A percentile compares a stretch with the other conserved stretches of the same genome.
Conservation (phyloP, 2,329 filamentous ascomycete species). For the Stemphylium vesicarium region DNA sequence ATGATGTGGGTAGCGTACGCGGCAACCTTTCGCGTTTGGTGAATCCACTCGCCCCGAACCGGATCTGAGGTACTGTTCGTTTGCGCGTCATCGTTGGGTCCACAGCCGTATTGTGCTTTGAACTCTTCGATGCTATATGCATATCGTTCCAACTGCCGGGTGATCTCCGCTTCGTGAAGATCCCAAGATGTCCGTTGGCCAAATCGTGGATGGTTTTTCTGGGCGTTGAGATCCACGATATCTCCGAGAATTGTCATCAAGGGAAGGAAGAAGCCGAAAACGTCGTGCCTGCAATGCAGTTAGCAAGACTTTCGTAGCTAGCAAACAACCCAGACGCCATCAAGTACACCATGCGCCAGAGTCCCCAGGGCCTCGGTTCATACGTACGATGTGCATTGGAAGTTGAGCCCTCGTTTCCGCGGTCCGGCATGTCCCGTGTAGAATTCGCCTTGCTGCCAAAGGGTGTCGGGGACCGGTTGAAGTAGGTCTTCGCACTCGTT, state of each 20-base stretch:
- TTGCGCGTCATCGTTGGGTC: constrained; percentile 44
- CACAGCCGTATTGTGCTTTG: constrained; percentile 57
- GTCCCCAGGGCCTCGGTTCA: not conserved
- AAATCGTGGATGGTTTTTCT: constrained; percentile 85
- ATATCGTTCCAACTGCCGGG: constrained; percentile 79
- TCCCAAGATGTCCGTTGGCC: constrained; percentile 78
- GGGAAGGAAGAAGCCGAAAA: constrained; percentile 90
- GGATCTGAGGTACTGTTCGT: constrained; percentile 46
- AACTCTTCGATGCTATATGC: constrained; percentile 77
- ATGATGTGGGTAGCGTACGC: constrained; percentile 93
- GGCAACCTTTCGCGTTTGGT: constrained; percentile 84
- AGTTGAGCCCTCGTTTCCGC: constrained; percentile 68
- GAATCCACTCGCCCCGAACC: constrained; percentile 70
- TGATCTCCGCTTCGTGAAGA: constrained; percentile 77
- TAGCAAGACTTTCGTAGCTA: not conserved
- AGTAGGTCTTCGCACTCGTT: constrained; percentile 78
- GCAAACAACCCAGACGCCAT: not conserved
- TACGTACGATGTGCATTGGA: constrained; percentile 73
- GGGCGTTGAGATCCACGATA: constrained; percentile 88
- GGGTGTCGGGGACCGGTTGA: constrained; percentile 83
- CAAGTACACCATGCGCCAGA: not conserved
- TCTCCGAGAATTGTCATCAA: constrained; percentile 93
- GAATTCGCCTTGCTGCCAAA: constrained; percentile 86
- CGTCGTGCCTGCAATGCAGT: constrained; percentile 63
- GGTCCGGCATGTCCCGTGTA: constrained; percentile 54